Conservation (phyloP, 257 asterid species). For the Solanum tarijense region DNA sequence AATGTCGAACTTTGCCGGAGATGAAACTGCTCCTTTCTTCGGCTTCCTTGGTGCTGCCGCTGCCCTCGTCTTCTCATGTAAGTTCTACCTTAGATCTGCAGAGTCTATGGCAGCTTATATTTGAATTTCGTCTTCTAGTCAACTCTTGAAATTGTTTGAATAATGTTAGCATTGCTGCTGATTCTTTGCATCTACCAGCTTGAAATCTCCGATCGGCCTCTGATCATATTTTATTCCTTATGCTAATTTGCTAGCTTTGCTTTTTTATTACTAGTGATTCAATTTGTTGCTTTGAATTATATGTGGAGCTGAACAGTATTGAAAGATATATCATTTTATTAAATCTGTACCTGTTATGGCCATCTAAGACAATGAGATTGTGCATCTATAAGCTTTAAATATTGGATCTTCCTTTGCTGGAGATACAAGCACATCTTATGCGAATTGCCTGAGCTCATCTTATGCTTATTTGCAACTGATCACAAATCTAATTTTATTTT, state of each 20-base stretch:
- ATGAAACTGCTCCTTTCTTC: no score
- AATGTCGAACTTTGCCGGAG: no score
- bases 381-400: neutral
- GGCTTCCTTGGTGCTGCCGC: no score
- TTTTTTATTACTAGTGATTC: neutral
- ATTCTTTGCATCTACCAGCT: neutral
- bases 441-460: neutral
- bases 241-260: neutral
- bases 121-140: neutral
- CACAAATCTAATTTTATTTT: neutral
- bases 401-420: neutral
- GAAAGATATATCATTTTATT: neutral
- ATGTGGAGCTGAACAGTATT: neutral
- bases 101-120: neutral
- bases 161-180: neutral
- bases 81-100: neutral
- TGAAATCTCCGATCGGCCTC: neutral
- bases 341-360: neutral
- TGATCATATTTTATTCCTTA: neutral
- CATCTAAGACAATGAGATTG: neutral
- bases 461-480: neutral
- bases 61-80: conserved; percentile 66
- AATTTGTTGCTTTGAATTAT: neutral
- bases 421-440: no score
- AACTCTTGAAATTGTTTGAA: neutral